Evolutionary conservation across 2,329 filamentous ascomycete genomes (phyloP), one percentile per base, ranked within the genome.

Genomic region (Talaromyces sp.): DNA sequence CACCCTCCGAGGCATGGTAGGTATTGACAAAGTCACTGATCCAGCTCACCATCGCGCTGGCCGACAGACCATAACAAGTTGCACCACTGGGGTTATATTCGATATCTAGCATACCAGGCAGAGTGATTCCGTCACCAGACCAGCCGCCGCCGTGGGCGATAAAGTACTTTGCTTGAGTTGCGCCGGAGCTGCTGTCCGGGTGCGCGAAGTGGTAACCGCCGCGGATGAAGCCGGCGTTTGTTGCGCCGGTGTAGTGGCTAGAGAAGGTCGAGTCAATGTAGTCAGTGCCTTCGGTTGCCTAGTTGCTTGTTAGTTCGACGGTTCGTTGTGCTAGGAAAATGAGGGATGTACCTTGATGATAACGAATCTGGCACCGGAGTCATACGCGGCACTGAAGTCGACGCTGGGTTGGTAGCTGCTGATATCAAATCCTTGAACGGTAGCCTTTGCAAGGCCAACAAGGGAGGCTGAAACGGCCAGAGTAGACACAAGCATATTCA

Each of bases 71-170:
- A 67, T 79, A 83, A 73, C 83, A 85, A 25, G 70, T 75, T 61
- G 72, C 71, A 6, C 76, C 47, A 70, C 71, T 13, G 76, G 75
- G 66, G 74, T 60, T 75, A 66, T 77, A 80, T 74, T 86, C 84
- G 13, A 86, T 76, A 69, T 86, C 85, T 7, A 87, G 77, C 83
- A 86, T 85, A 3, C 85, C 84, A 0, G 84, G 85, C 0, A 87
- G 78, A 9, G 84, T 87, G 67, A 79, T 81, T 59, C 83, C 83
- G 68, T 87, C 84, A 19, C 70, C 72, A 22, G 78, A 78, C 85
- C 85, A 87, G 64, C 83, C 83, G 33, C 85, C 85, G 50, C 84
- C 85, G 69, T 86, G 75, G 0, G 77, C 73, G 58, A 84, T 67
- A 75, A 87, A 87, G 74, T 77, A 86, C 11, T 78, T 74, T 8